Percentiles rank a stretch among this genome's conserved stretches.
Conservation (phyloP, 1,284 basidiomycete genomes). For the Sporisorium iseilematis-ciliati region DNA sequence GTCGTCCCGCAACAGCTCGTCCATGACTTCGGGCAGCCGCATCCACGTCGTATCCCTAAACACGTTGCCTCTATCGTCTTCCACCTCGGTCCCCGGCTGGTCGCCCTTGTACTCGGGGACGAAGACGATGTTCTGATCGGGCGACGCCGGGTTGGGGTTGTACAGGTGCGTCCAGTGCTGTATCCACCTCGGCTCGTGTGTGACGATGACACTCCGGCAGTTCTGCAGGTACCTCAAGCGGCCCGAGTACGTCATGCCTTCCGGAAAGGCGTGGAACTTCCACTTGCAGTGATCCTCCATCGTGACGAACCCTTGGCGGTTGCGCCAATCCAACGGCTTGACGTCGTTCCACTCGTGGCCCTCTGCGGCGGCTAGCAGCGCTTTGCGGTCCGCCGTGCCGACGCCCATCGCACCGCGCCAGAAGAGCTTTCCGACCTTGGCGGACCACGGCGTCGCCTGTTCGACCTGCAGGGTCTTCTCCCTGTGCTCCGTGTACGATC, state of each 20-base stretch:
- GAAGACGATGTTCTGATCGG: slow-evolving; percentile 68
- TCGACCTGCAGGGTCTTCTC: slow-evolving; percentile 52
- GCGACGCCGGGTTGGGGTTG: slow-evolving; percentile 55
- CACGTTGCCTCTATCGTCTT: slow-evolving; percentile 43
- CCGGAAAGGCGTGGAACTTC: slow-evolving; percentile 66
- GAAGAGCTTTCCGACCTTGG: slow-evolving; percentile 57
- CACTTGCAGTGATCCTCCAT: slow-evolving; percentile 66
- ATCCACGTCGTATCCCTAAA: slow-evolving; percentile 54
- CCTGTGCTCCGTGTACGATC: slow-evolving; percentile 58
- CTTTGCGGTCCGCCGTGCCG: slow-evolving; percentile 60
- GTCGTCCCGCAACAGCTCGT: slow-evolving; percentile 53
- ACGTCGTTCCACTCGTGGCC: slow-evolving; percentile 60
- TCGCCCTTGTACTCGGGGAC: slow-evolving; percentile 50
- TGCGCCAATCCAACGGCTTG: slow-evolving; percentile 54
- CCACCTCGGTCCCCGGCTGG: slow-evolving; percentile 33
- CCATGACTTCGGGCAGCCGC: slow-evolving; percentile 62
- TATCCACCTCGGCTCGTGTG: slow-evolving; percentile 62
- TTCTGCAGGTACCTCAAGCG: slow-evolving; percentile 64
- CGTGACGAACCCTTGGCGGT: slow-evolving; percentile 30
- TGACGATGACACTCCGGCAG: slow-evolving; percentile 63
- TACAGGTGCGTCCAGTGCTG: slow-evolving; percentile 67
- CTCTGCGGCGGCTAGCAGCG: slow-evolving; percentile 43
- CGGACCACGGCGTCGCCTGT: slow-evolving; percentile 45
- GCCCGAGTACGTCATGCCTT: slow-evolving; percentile 65
- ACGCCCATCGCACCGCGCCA: slow-evolving; percentile 64